These are phyloP conservation scores for Xylaria hypoxylon DNA, from an alignment of 2,329 filamentous ascomycete species.

Conservation along the genomic window DNA sequence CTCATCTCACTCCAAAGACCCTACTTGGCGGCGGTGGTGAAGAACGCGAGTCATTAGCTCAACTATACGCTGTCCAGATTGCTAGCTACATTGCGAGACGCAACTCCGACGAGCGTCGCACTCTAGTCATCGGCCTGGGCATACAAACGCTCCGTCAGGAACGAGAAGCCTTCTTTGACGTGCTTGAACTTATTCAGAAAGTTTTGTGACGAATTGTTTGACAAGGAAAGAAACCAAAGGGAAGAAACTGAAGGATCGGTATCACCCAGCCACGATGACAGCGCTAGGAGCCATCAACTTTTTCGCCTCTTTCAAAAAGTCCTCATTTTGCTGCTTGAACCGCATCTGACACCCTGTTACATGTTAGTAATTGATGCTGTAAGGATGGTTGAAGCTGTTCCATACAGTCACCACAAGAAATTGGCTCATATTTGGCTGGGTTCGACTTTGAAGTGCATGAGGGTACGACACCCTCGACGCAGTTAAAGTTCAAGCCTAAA, in stretches of 20 bases:
- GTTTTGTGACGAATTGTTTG: slow-evolving; percentile 57
- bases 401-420: slow-evolving; percentile 61
- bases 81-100: slow-evolving; percentile 81
- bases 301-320: slow-evolving; percentile 44
- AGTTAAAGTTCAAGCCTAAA: slow-evolving; percentile 63
- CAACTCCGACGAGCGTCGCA: slow-evolving; percentile 72
- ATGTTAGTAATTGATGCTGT: background rate
- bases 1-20: slow-evolving; percentile 86
- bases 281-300: slow-evolving; percentile 45
- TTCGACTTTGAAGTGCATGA: slow-evolving; percentile 60
- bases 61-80: slow-evolving; percentile 90
- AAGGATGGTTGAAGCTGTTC: slow-evolving; percentile 4
- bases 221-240: background rate
- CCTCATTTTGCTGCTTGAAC: slow-evolving; percentile 50
- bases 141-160: slow-evolving; percentile 62
- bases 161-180: slow-evolving; percentile 71
- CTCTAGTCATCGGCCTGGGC: slow-evolving; percentile 71
- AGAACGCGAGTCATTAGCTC: slow-evolving; percentile 83
- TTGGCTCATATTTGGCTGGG: slow-evolving; percentile 62
- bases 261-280: slow-evolving; percentile 23
- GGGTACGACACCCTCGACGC: slow-evolving; percentile 60
- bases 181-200: slow-evolving; percentile 71
- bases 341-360: slow-evolving; percentile 50
- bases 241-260: background rate
- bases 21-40: slow-evolving; percentile 85